These are phyloP conservation scores for Pichia californica DNA, from an alignment of 805 yeast species.

Conservation along the genomic window DNA sequence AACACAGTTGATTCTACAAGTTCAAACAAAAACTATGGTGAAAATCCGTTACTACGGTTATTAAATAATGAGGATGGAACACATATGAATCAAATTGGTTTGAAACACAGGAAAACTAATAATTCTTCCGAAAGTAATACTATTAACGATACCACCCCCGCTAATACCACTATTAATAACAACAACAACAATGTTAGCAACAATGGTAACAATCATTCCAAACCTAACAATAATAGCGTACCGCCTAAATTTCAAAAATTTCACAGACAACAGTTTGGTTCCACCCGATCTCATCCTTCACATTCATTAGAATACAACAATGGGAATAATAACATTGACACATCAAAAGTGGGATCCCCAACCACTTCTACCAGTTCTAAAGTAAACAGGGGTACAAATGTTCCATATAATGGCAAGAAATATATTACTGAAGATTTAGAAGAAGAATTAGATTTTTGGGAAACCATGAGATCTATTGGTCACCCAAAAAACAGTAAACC, in stretches of 20 bases:
- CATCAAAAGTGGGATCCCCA: background rate
- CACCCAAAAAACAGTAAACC: constrained; percentile 34
- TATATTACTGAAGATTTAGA: constrained; percentile 42
- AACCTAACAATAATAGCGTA: constrained; percentile 1
- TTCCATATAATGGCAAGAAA: too few relatives aligned
- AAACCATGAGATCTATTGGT: constrained; percentile 53
- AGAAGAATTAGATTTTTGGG: constrained; percentile 68
- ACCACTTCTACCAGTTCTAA: constrained; percentile 5
- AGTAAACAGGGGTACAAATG: constrained; percentile 1
- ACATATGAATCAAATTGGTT: too few relatives aligned
- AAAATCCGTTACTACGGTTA: constrained; percentile 38
- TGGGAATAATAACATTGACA: background rate
- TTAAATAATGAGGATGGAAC: constrained; percentile 33
- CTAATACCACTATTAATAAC: background rate
- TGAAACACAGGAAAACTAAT: too few relatives aligned
- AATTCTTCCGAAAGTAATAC: background rate
- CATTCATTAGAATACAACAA: background rate
- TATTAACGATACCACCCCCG: too few relatives aligned
- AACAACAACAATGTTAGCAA: constrained; percentile 12
- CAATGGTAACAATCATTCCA: constrained; percentile 8
- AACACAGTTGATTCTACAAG: constrained; percentile 22
- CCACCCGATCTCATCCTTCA: constrained; percentile 6
- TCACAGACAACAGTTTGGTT: constrained; percentile 12
- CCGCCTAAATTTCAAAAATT: background rate
- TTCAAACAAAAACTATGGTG: constrained; percentile 20